Evolutionary conservation across 805 yeast genomes (phyloP), one percentile per base, ranked within the genome.

Genomic region (Starmera quercuum): DNA sequence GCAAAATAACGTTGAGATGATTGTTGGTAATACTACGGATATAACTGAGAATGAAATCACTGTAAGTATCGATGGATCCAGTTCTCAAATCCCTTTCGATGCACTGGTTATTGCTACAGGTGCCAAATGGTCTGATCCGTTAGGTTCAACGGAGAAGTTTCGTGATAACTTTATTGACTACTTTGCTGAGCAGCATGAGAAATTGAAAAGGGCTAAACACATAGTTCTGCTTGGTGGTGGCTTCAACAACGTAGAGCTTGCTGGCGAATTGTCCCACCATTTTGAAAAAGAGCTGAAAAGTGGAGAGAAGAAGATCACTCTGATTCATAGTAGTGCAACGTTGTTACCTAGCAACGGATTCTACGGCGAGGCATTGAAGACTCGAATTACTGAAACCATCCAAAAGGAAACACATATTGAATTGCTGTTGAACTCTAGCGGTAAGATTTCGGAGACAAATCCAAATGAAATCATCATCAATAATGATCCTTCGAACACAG

Each of bases 171-270:
- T 42, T 17, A 24, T 35, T 3, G 20, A 26, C 1, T 42, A 54
- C 27, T 39, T 42, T 22, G 30, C 38, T 8, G 16, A 28, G 5
- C 39, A 45, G 23, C 29, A 21, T 12, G 35, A 42, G 3, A 39
- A 39, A 34, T 36, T 56, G 5, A 37, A 38, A 10, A 30, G 33
- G 1, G 59, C 61, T 3, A 45, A 50, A 17, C 36, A 49, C 20
- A 47, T 57, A 14, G 53, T 47, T 3, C 34, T 59, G 17, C 38
- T 57, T 13, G 64, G 64, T 25, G 63, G 59, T 16, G 64, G 63
- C 2, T 45, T 48, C 32, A 45, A 42, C 18, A 59, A 53, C 21
- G 40, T 39, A 16, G 64, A 59, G 35, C 22, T 59, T 3, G 49
- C 45, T 9, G 65, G 65, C 20, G 64, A 60, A 34, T 19, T 59